Percentiles rank a stretch among this genome's conserved stretches.
phyloP scores from a whole-genome alignment of 2,329 filamentous ascomycete genomes.

The Fusarium secorum region DNA sequence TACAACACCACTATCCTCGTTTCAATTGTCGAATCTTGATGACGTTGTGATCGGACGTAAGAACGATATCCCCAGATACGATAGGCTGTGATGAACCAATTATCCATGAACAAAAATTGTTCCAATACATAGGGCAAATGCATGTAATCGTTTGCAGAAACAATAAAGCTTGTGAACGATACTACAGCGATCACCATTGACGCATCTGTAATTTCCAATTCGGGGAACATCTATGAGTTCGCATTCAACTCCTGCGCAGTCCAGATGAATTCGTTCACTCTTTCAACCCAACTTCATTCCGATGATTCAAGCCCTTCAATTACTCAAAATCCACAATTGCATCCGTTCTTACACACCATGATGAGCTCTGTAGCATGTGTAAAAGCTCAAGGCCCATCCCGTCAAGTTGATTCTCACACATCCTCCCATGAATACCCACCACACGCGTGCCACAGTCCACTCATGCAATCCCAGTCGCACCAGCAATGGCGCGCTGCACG shows the following conservation, averaged over 20 bases:
- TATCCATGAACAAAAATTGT: slow-evolving; percentile 19
- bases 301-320: neutral
- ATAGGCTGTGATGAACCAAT: slow-evolving; percentile 34
- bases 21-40: slow-evolving; percentile 35
- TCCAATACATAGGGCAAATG: slow-evolving; percentile 35
- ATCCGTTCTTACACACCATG: slow-evolving; percentile 14
- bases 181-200: neutral
- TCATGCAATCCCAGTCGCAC: slow-evolving; percentile 37
- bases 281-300: slow-evolving; percentile 6
- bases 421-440: slow-evolving; percentile 29
- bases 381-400: neutral
- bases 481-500: slow-evolving; percentile 37
- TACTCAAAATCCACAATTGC: slow-evolving; percentile 4
- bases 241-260: neutral
- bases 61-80: slow-evolving; percentile 34
- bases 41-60: slow-evolving; percentile 30
- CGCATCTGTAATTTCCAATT: neutral
- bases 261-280: neutral
- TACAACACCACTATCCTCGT: slow-evolving; percentile 42
- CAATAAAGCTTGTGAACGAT: neutral
- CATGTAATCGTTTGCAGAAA: slow-evolving; percentile 26
- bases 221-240: neutral
- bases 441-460: slow-evolving; percentile 30
- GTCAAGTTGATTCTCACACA: slow-evolving; percentile 21
- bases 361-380: slow-evolving; percentile 6